Conservation (phyloP, 345 rosid species). For the Ricinus communis region DNA sequence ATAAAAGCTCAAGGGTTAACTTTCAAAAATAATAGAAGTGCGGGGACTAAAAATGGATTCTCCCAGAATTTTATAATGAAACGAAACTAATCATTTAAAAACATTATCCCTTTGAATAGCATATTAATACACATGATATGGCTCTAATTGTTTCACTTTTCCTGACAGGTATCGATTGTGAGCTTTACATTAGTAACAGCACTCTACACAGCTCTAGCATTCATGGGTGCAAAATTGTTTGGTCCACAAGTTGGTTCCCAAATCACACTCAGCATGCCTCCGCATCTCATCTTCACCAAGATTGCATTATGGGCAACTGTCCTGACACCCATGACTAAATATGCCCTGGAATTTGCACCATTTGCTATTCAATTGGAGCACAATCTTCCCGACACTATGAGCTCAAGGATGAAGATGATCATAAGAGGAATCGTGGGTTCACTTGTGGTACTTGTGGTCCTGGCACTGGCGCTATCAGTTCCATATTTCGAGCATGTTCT, state of each 20-base stretch:
- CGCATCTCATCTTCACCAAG: conserved; percentile 52
- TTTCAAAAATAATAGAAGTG: too few species aligned
- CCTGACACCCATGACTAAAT: conserved; percentile 77
- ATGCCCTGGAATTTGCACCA: conserved; percentile 76
- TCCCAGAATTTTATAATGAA: too few species aligned
- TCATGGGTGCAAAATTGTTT: conserved; percentile 73
- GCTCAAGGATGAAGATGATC: conserved; percentile 35
- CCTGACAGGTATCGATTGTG: conserved; percentile 57
- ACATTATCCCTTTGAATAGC: too few species aligned
- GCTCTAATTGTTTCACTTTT: neutral
- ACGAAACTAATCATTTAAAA: too few species aligned
- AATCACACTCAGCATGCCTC: conserved; percentile 72
- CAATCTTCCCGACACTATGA: conserved; percentile 48
- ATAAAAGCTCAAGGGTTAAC: too few species aligned
- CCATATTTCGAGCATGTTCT: conserved; percentile 72
- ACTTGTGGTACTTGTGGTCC: conserved; percentile 43
- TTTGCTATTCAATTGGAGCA: conserved; percentile 67
- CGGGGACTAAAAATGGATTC: too few species aligned
- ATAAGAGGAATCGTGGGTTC: conserved; percentile 58
- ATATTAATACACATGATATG: too few species aligned
- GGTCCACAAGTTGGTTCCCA: conserved; percentile 61
- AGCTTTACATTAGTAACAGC: conserved; percentile 60
- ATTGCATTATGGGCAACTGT: conserved; percentile 79
- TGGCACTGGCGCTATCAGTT: conserved; percentile 53
- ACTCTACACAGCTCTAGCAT: conserved; percentile 54